Evolutionary conservation across 371 early-diverging fungal species (phyloP), one percentile per base, ranked within the genome.

Genomic region (Mucor sp.): DNA sequence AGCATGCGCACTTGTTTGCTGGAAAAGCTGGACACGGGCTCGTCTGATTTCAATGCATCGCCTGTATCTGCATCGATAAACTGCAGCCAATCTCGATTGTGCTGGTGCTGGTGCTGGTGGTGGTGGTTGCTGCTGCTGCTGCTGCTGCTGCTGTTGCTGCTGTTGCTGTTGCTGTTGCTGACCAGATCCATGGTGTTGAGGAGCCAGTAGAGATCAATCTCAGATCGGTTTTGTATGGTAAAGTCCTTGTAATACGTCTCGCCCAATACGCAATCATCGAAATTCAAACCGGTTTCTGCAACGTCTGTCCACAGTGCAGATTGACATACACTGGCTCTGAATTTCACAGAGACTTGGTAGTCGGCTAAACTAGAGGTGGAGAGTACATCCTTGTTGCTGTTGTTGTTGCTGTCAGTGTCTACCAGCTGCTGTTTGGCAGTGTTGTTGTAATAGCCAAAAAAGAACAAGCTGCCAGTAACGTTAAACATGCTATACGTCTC

Each of bases 191-290:
- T 85, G 0, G 88, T 87, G 69, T 91, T 94, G 28, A 95, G 70
- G 37, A 84, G 68, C 97, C 97, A 98, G 68, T 91, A 93, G 6
- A 98, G 82, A 28, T 93, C 94, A 53, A 97, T 95, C 63, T 93
- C 95, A 11, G 96, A 95, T 35, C 91, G 87, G 78, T 98, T 98
- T 78, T 90, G 90, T 19, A 98, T 86, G 0, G 91, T 90, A 68
- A 98, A 94, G 63, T 94, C 94, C 62, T 92, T 93, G 79, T 92
- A 90, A 69, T 95, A 97, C 6, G 90, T 89, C 33, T 89, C 91
- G 15, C 96, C 96, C 15, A 91, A 80, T 8, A 96, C 90, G 71
- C 97, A 96, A 73, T 97, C 97, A 59, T 97, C 96, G 79, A 98
- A 95, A 64, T 89, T 89, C 32, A 97, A 82, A 15, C 97, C 97